Evolutionary conservation across 768 basidiomycete genomes (phyloP), one percentile per base, ranked within the genome.

Genomic region (Lentinula lateritia): DNA sequence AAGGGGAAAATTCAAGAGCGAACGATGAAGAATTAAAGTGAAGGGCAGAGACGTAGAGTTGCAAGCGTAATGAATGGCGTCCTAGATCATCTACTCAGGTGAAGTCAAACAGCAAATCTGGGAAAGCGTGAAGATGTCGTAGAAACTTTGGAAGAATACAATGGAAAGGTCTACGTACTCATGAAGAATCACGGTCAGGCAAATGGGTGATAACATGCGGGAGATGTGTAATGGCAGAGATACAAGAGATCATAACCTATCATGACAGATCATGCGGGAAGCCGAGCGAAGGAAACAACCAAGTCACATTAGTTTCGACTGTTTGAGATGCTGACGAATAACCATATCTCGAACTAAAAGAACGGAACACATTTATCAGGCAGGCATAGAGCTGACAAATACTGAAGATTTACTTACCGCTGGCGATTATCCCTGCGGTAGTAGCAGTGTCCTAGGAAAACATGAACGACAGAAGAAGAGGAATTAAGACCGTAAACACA

Each of bases 331-430:
- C 66, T 90, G 85, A 50, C 90, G 84, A 41, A 90, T 84, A 53
- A 92, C 89, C 88, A 90, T 91, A 68, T 92, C 90, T 42, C 89
- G 81, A 54, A 92, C 90, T 90, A 52, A 32, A 2, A 23, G 9
- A n/a, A 39, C 28, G 28, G 28, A 28, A 28, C 28, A 18, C 28
- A 36, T 18, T 23, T 15, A 6, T 36, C 3, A 45, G 32, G 58
- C 45, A 39, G 46, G 48, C 45, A 38, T 28, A 20, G 28, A 57
- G 28, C 42, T 45, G 39, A 20, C 28, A 42, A 42, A 32, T 34
- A 15, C 23, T 6, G 7, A 16, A 6, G 1, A 46, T 20, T 15
- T 9, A 74, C 87, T 63, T 57, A 89, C 88, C 88, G 64, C 87
- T 89, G 5, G 87, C 87, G 46, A 91, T 86, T 60, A 91, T 91